Base-by-base conservation (phyloP, 2,329 filamentous ascomycete species). In the Clarireedia homoeocarpa region DNA sequence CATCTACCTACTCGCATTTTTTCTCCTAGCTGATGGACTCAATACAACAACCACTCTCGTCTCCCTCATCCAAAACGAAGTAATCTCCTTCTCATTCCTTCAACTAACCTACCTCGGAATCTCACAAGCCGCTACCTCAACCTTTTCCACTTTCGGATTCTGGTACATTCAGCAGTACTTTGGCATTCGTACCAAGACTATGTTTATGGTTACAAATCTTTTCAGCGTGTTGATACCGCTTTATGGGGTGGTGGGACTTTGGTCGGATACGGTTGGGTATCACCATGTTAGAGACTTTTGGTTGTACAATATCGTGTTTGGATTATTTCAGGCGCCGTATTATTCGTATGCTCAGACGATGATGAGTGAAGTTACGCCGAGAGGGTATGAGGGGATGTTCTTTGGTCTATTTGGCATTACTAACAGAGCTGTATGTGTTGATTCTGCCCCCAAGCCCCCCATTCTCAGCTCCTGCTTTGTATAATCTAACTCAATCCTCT, bases 271-370 rank as follows among this genome's bases (percentile, higher is more conserved):
- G 17, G 66, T 74, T 47, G 72, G 72, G 3, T 74, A 73, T 58
- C 72, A 74, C 42, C 63, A 73, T 59, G 58, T 64, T 6, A 53
- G 57, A 6, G 72, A 74, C 24, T 74, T 74, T 55, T 73, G 72
- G 60, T 70, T 74, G 52, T 74, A 74, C 54, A 74, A 74, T 48
- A 63, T 73, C 34, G 57, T 74, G 1, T 74, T 74, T 46, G 72
- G 71, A 0, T 59, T 74, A 7, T 73, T 74, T 30, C 72, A 74
- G 56, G 72, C 72, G 1, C 71, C 72, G 5, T 73, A 74, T 53
- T 74, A 73, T 48, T 71, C 71, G 62, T 74, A 73, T 56, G 66
- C 72, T 12, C 72, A 74, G 66, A 74, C 71, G 2, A 74, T 74
- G 72, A 73, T 74, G 56, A 72, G 71, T 47, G 72, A 74, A 42